Base-by-base conservation (phyloP, 169 alveolate genomes). In the Cryptosporidium sp. region DNA sequence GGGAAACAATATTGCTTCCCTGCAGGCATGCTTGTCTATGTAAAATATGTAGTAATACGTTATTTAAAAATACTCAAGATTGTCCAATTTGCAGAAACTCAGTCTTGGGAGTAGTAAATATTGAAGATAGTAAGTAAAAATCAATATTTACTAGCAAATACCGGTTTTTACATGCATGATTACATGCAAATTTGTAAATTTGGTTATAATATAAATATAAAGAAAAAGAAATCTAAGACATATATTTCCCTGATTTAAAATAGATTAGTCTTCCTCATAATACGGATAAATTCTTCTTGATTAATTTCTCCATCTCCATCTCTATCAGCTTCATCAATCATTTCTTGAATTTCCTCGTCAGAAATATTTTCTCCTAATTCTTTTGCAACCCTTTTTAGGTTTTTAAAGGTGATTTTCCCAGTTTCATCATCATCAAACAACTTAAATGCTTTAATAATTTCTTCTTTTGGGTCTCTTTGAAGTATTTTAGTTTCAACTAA, bases 271-370 rank as follows among this genome's bases (percentile, higher is more conserved):
- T 98, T 98, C 71, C 96, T 97, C 99, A 98, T 98, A 48, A 98
- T 97, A 85, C 97, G 95, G 73, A 98, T 91, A 94, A 98, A 98
- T 84, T 98, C 99, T 58, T 98, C 99, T 85, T 97, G 97, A 31
- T 94, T 93, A 62, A 97, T 96, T 69, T 95, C 98, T 4, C 99
- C 99, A 93, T 98, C 99, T 86, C 97, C 96, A 92, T 98, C 99
- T 65, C 94, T 93, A 92, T 98, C 99, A 72, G 98, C 98, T 89
- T 97, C 99, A 86, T 97, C 99, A 56, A 98, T 96, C 99, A 98
- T 97, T 75, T 98, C 99, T 91, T 97, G 97, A 45, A 98, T 95
- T 86, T 98, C 99, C 42, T 98, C 99, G 84, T 98, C 99, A 53
- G 98, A 93, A 70, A 98, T 93, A 51, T 96, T 96, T 73, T 98